phyloP scores from a whole-genome alignment of 805 yeast genomes.

The Metschnikowia matae region DNA sequence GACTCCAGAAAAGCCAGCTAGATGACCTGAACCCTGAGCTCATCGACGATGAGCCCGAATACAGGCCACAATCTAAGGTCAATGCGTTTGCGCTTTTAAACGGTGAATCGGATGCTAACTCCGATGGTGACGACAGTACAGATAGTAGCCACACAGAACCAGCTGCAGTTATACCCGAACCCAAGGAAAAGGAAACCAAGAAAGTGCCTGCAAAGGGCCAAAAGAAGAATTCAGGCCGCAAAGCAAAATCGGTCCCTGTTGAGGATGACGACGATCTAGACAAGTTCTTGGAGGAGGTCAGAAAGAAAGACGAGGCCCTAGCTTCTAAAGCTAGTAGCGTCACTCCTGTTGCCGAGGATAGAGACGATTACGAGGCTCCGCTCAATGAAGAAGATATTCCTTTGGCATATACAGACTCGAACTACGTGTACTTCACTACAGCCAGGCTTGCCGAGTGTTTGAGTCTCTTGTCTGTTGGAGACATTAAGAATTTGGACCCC shows the following conservation, averaged over 20 bases:
- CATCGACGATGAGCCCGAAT: constrained; percentile 11
- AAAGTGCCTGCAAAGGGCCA: not conserved
- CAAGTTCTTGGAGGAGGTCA: constrained; percentile 44
- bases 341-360: constrained; percentile 7
- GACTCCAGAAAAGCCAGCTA: constrained; percentile 19
- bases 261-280: constrained; percentile 56
- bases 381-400: constrained; percentile 29
- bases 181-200: constrained; percentile 3
- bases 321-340: constrained; percentile 9
- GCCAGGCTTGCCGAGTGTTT: constrained; percentile 38
- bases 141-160: constrained; percentile 3
- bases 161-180: constrained; percentile 7
- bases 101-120: constrained; percentile 15
- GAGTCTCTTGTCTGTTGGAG: constrained; percentile 39
- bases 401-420: constrained; percentile 39
- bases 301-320: constrained; percentile 21
- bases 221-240: constrained; percentile 22
- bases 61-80: constrained; percentile 15
- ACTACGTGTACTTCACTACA: constrained; percentile 44
- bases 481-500: constrained; percentile 59
- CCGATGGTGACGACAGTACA: constrained; percentile 17
- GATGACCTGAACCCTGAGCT: constrained; percentile 15
- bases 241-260: constrained; percentile 16
- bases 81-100: constrained; percentile 46
- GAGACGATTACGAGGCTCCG: constrained; percentile 20